Conservation (phyloP, 345 rosid species). For the Ceriops tagal region DNA sequence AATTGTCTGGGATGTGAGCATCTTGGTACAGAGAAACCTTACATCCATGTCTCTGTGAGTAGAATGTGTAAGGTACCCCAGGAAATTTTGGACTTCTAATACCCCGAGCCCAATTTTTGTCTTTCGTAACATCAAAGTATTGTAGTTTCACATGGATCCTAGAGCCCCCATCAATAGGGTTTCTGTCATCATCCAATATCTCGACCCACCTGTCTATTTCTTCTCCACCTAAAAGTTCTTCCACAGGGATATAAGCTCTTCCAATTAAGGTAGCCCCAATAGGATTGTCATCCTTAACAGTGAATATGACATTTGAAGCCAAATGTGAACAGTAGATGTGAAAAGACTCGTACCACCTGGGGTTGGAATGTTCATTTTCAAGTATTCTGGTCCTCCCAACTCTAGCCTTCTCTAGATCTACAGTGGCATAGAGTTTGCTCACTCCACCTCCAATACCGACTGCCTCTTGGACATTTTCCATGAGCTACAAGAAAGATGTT, state of each 20-base stretch:
- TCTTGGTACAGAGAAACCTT: constrained; percentile 91
- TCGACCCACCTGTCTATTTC: constrained; percentile 91
- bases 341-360: constrained; percentile 86
- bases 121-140: constrained; percentile 65
- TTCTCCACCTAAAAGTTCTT: constrained; percentile 61
- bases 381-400: constrained; percentile 84
- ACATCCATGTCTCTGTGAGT: constrained; percentile 79
- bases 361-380: constrained; percentile 52
- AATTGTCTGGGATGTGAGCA: constrained; percentile 83
- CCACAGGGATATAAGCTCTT: constrained; percentile 74
- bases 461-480: constrained; percentile 69
- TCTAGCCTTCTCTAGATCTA: constrained; percentile 88
- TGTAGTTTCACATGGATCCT: constrained; percentile 91
- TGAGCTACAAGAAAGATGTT: constrained; percentile 42
- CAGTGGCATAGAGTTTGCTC: constrained; percentile 67
- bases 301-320: constrained; percentile 77
- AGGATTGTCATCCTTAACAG: constrained; percentile 83
- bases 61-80: constrained; percentile 96
- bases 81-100: constrained; percentile 69
- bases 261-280: constrained; percentile 90
- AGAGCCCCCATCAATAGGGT: constrained; percentile 54
- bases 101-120: constrained; percentile 61
- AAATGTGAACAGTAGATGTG: constrained; percentile 92
- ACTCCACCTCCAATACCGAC: constrained; percentile 88
- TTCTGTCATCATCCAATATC: constrained; percentile 61